These are phyloP conservation scores for Chenopodium album DNA, from an alignment of 148 eudicot genomes.

Conservation along the genomic window DNA sequence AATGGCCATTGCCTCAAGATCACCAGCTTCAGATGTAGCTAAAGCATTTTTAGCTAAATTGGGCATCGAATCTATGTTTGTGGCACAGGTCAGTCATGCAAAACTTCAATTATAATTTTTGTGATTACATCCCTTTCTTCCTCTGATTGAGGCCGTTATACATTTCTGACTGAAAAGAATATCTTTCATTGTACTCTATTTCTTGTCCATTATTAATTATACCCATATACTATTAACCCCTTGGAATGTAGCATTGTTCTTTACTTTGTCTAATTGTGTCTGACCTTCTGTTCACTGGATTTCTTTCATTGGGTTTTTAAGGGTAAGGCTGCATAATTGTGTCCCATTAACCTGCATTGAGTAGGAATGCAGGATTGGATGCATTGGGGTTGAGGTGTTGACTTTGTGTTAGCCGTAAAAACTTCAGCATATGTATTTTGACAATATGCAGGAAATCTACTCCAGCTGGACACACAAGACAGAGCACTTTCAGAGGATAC, in stretches of 20 bases:
- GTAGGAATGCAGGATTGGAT: background rate
- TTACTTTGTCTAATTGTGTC: background rate
- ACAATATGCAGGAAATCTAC: conserved; percentile 14
- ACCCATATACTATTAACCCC: background rate
- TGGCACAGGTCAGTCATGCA: background rate
- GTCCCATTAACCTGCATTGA: too few relatives aligned
- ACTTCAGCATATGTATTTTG: background rate
- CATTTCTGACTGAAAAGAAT: too few relatives aligned
- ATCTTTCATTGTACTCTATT: too few relatives aligned
- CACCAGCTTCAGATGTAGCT: conserved; percentile 19
- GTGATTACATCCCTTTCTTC: too few relatives aligned
- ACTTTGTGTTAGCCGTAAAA: background rate
- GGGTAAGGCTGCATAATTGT: too few relatives aligned
- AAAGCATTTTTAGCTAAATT: conserved; percentile 16
- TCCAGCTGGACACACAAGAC: conserved; percentile 23
- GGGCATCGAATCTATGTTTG: conserved; percentile 9
- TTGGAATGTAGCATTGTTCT: background rate
- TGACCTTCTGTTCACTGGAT: background rate
- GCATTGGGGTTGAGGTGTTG: background rate
- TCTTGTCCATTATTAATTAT: background rate
- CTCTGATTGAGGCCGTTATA: too few relatives aligned
- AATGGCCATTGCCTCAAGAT: conserved; percentile 25
- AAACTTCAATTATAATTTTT: background rate
- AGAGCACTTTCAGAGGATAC: conserved; percentile 14
- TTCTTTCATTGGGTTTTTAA: too few relatives aligned